Conservation (phyloP, 495 filamentous ascomycete genomes). For the Neurospora sp. region DNA sequence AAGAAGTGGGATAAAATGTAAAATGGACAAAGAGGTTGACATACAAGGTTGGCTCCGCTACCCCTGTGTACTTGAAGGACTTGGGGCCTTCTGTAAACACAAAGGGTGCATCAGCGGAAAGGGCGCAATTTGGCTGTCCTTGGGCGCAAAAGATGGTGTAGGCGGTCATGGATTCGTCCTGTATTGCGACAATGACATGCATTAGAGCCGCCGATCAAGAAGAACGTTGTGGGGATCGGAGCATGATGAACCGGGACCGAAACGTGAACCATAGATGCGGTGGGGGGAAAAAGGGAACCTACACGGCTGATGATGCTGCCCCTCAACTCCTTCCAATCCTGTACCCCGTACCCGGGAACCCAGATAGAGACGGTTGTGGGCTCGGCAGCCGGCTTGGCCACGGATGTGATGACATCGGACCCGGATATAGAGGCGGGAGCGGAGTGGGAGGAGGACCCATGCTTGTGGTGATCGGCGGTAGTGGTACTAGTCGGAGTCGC, state of each 20-base stretch:
- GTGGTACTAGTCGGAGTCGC: background rate
- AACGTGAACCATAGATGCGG: background rate
- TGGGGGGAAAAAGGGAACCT: background rate
- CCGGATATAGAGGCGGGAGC: background rate
- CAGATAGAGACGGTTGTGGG: conserved; percentile 25
- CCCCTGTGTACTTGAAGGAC: conserved; percentile 20
- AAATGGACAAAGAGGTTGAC: background rate
- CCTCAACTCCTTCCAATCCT: conserved; percentile 20
- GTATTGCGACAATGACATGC: background rate
- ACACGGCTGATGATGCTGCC: conserved; percentile 30
- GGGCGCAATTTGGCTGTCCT: conserved; percentile 13
- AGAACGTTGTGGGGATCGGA: background rate
- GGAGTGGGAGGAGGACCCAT: background rate
- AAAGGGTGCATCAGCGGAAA: conserved; percentile 26
- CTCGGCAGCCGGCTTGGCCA: background rate
- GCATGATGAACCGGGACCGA: background rate
- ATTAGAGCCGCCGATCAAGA: background rate
- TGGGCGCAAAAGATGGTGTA: conserved; percentile 34
- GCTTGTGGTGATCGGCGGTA: background rate
- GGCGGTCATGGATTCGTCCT: conserved; percentile 22
- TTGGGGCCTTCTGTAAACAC: conserved; percentile 27
- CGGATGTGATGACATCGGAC: background rate
- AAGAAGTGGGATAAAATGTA: background rate
- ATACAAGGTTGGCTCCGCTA: conserved; percentile 20
- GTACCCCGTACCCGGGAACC: conserved; percentile 20